Base-by-base conservation (phyloP, 208 protist species). In the Acanthamoeba lenticulata region DNA sequence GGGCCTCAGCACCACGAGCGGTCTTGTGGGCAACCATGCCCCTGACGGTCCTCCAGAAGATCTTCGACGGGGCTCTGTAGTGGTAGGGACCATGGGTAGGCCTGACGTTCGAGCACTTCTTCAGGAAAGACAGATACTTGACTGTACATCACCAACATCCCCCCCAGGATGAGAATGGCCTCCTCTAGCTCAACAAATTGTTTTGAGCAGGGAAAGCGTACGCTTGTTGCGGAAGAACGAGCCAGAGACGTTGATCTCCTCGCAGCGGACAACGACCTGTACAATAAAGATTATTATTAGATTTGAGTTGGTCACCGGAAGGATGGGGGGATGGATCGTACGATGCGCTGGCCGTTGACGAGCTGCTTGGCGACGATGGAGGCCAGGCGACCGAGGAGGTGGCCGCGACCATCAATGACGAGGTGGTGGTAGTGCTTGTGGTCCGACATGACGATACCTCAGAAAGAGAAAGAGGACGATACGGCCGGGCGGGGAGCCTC, bases 1-100 rank as follows among this genome's bases (percentile, higher is more conserved):
- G 83, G 42, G 98, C 98, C 5, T 69, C 94, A 27, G 40, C 93
- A 92, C 98, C 98, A 90, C 97, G 96, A 19, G 86, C 27, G 27
- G 97, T 98, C 95, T 99, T 99, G 97, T 99, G 98, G 55, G 99
- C 99, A 47, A 99, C 95, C 99, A 99, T 99, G 95, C 98, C 99
- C 95, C 99, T 98, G 94, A 99, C 98, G 44, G 97, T 96, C 95
- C 98, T 98, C 92, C 95, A 96, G 95, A 99, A 98, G 55, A 99
- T 99, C 72, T 98, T 97, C 27, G 98, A 97, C 90, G 99, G 99
- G 42, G 99, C 95, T 94, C 99, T 98, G 97, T 99, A 97, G 97
- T 99, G 99, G 97, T 99, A 99, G 83, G 98, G 99, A 94, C 99
- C 99, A 69, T 98, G 97, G 40, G 90, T 97, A 55, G 99, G 99